Conservation (phyloP, 2,329 filamentous ascomycete genomes). For the Aspergillus tubingensis region DNA sequence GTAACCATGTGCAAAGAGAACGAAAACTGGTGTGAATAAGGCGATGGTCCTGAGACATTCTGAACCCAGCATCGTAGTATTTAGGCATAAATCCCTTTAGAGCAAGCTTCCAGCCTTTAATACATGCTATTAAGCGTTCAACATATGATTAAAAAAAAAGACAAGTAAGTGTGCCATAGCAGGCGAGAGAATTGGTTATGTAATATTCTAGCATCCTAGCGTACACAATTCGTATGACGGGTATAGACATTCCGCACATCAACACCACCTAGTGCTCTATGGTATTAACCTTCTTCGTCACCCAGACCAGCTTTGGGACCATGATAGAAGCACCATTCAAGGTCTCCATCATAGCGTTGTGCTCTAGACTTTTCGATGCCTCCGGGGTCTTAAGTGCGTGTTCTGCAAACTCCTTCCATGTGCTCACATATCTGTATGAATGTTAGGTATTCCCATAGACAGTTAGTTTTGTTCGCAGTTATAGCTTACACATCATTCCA, state of each 20-base stretch:
- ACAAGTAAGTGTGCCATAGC: no score
- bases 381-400: not conserved
- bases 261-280: not conserved
- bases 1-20: no score
- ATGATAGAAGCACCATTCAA: conserved; percentile 3
- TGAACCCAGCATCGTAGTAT: no score
- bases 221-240: no score
- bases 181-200: no score
- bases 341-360: not conserved
- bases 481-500: not conserved
- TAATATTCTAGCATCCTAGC: no score
- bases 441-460: not conserved
- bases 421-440: not conserved
- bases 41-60: no score
- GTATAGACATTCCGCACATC: not conserved
- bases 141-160: no score
- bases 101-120: no score
- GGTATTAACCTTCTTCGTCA: not conserved
- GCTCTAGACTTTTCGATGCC: not conserved
- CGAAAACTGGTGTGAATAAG: no score
- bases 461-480: not conserved
- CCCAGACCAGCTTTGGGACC: conserved; percentile 1
- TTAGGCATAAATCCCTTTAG: no score
- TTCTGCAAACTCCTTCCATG: not conserved
- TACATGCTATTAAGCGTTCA: no score